Percentiles rank a stretch among this genome's conserved stretches.
Evolutionary conservation across 495 filamentous ascomycete genomes (phyloP).

Genomic region (Parathielavia hyrcaniae): DNA sequence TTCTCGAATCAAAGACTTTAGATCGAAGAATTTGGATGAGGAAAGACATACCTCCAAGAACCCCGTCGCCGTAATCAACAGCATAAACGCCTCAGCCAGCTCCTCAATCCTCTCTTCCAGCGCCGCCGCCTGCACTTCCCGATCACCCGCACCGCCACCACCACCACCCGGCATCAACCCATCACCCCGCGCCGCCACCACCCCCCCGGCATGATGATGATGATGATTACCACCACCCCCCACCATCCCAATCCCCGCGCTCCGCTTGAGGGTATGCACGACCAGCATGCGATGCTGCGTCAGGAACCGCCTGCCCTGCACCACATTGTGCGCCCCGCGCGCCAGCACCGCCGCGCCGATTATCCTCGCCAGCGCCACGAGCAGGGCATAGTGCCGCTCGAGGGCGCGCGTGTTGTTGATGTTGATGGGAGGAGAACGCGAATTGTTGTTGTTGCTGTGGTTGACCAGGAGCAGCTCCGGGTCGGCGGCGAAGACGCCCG

Average conservation of each 20-base stretch:
- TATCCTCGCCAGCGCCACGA: slow-evolving; percentile 74
- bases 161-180: neutral
- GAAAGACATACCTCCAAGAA: slow-evolving; percentile 51
- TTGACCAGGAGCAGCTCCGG: slow-evolving; percentile 58
- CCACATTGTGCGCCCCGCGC: slow-evolving; percentile 73
- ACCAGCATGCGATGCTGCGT: slow-evolving; percentile 71
- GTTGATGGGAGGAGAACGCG: slow-evolving; percentile 22
- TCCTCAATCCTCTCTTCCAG: slow-evolving; percentile 48
- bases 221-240: neutral
- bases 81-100: slow-evolving; percentile 51
- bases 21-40: neutral
- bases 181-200: neutral
- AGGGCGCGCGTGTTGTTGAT: slow-evolving; percentile 58
- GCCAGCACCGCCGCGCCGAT: slow-evolving; percentile 72
- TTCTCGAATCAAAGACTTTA: too few relatives aligned
- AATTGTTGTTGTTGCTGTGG: too few relatives aligned
- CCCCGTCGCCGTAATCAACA: slow-evolving; percentile 52
- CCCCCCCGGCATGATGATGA: neutral
- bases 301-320: slow-evolving; percentile 70
- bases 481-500: slow-evolving; percentile 78
- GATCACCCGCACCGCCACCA: slow-evolving; percentile 17
- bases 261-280: slow-evolving; percentile 84
- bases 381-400: slow-evolving; percentile 72
- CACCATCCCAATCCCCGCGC: slow-evolving; percentile 66
- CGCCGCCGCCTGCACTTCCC: slow-evolving; percentile 24